These are phyloP conservation scores for Acacia confusa DNA, from an alignment of 306 rosid genomes.

Conservation along the genomic window DNA sequence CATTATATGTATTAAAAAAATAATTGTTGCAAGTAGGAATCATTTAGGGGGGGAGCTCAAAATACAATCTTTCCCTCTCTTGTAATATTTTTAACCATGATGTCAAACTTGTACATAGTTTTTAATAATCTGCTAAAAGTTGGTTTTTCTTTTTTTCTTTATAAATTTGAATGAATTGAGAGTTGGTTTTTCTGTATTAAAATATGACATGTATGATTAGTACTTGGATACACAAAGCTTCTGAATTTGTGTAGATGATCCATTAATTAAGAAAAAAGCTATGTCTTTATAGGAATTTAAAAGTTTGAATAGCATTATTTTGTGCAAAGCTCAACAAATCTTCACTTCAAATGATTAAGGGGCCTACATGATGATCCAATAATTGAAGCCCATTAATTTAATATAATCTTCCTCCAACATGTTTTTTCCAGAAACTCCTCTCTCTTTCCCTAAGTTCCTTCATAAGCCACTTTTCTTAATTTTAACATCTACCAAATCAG, in stretches of 20 bases:
- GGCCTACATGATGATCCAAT: slow-evolving; percentile 48
- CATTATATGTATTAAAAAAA: background rate
- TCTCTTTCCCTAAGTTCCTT: background rate
- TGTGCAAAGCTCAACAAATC: slow-evolving; percentile 30
- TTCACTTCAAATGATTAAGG: slow-evolving; percentile 76
- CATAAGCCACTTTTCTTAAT: background rate
- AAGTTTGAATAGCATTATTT: background rate
- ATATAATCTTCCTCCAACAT: slow-evolving; percentile 16
- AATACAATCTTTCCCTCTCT: background rate
- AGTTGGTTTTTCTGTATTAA: background rate
- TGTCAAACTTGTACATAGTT: background rate
- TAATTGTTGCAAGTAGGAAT: background rate
- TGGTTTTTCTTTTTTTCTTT: background rate
- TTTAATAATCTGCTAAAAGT: background rate
- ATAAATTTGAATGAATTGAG: background rate
- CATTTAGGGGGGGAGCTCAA: background rate
- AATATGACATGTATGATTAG: background rate
- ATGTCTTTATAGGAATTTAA: background rate
- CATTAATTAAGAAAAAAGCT: background rate
- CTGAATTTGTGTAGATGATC: background rate
- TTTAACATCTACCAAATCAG: background rate
- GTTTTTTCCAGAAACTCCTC: background rate
- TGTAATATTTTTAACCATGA: background rate
- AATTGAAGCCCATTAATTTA: slow-evolving; percentile 32
- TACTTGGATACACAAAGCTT: background rate